Base-by-base conservation (phyloP, 2,329 filamentous ascomycete species). In the Xylariaceae sp. region DNA sequence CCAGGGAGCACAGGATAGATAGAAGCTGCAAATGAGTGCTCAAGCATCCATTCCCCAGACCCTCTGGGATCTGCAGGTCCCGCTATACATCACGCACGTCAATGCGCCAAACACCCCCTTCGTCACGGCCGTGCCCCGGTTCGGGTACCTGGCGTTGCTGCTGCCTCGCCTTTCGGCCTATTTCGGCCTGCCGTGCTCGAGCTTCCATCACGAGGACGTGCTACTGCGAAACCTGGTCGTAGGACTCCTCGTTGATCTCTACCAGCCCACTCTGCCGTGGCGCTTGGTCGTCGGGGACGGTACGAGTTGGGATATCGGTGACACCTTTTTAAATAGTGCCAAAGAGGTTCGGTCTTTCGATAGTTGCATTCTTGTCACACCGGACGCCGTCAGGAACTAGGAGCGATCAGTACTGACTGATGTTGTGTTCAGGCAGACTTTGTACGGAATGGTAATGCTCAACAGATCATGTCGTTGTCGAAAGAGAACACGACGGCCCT, bases 381-480 rank as follows among this genome's bases (percentile, higher is more conserved):
- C n/a, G n/a, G n/a, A n/a, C n/a, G n/a, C n/a, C n/a, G n/a, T n/a
- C n/a, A n/a, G n/a, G n/a, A n/a, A n/a, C n/a, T n/a, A n/a, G n/a
- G n/a, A n/a, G n/a, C n/a, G n/a, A n/a, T n/a, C n/a, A 13, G 17
- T 14, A 14, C 17, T 31, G 18, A 36, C 42, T 46, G 19, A 43
- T 38, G 9, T 4, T 14, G 17, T 24, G 27, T 34, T 35, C 40
- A 78, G 71, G 88, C 89, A 19, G 88, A 95, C 62, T 94, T 88
- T 51, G 70, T 94, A 35, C 78, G 89, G 36, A 90, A 92, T 51
- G 88, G 88, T 31, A 92, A 85, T 38, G 88, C 87, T 12, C 88
- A 90, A 59, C 83, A 85, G 44, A 89, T 94, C 55, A 94, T 95
- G 87, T 83, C 81, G 38, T 69, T 96, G 55, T 88, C 83, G 44